Evolutionary conservation across 108 stramenopile species (phyloP), one percentile per base, ranked within the genome.

Genomic region (Seminavis robusta): DNA sequence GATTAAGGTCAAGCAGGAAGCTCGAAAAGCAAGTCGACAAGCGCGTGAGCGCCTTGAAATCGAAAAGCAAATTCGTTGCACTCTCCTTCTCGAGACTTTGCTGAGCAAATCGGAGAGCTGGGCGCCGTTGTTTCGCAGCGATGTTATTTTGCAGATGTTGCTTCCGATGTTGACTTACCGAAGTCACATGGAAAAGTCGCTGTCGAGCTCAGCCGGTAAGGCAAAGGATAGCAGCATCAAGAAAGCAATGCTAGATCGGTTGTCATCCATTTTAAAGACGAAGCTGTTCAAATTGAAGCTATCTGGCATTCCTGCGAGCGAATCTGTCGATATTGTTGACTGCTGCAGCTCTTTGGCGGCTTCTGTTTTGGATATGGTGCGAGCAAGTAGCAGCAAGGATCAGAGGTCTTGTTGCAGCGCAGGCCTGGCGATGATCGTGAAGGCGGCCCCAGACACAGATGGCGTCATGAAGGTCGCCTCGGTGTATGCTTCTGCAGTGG

Each of bases 1-100:
- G 46, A 88, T 92, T 54, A 86, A 85, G 54, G 31, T 88, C 62
- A 86, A 81, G 32, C 84, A 92, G 60, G 91, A 88, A 27, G 79
- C 85, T 9, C 67, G 83, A 26, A 92, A 92, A 64, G 87, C 83
- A n/a, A 81, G 85, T 1, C 65, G 71, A 45, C 47, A 71, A 33
- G 85, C 84, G 19, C 64, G 71, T 29, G 91, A 92, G 50, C 65
- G 78, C 53, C 53, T 81, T 24, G 91, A 82, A 24, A 32, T 84
- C 10, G 47, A 73, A 10, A 84, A 86, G 52, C 71, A 83, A 62
- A 45, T 88, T n/a, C 70, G 87, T 26, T 88, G 91, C 52, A 70
- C 71, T n/a, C 26, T 64, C 50, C 73, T 92, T 21, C 65, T 92
- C 3, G 91, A 92, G 27, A 56, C 69, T 6, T 38, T 84, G 25